A percentile compares a stretch with the other conserved stretches of the same genome.
phyloP scores from a whole-genome alignment of 257 asterid species.

The Solanum habrochaites region DNA sequence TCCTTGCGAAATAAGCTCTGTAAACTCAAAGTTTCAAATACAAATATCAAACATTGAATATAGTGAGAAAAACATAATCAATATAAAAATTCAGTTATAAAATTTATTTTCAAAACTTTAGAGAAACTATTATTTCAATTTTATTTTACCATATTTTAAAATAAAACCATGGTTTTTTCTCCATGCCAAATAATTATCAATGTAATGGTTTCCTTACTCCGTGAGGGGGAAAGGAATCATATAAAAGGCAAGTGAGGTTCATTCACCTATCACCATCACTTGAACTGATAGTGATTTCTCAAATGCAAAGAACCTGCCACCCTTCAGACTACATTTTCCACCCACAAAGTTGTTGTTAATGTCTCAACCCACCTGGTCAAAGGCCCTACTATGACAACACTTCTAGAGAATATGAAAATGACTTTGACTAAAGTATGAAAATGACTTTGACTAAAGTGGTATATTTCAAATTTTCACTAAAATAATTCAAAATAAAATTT shows the following conservation, averaged over 20 bases:
- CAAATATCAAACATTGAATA: not conserved
- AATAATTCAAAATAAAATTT: not conserved
- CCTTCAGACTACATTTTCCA: not conserved
- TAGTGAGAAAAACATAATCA: not conserved
- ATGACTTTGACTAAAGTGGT: not conserved
- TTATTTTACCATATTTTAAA: not conserved
- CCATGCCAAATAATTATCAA: fast-evolving
- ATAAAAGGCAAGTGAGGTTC: not conserved
- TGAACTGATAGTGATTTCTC: not conserved
- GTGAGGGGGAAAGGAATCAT: no score
- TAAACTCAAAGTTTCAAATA: no score
- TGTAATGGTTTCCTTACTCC: no score
- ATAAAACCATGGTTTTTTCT: no score
- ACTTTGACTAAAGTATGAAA: not conserved
- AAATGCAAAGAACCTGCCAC: not conserved
- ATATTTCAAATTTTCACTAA: not conserved
- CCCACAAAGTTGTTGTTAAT: not conserved
- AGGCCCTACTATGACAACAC: not conserved
- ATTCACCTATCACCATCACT: not conserved
- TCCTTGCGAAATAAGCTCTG: not conserved
- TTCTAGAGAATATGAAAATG: not conserved
- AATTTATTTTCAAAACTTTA: not conserved
- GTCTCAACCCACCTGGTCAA: not conserved
- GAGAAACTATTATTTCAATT: not conserved
- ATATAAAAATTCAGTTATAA: no score